Evolutionary conservation across 768 basidiomycete genomes (phyloP), one percentile per base, ranked within the genome.

Genomic region (Phylloporus sp.): DNA sequence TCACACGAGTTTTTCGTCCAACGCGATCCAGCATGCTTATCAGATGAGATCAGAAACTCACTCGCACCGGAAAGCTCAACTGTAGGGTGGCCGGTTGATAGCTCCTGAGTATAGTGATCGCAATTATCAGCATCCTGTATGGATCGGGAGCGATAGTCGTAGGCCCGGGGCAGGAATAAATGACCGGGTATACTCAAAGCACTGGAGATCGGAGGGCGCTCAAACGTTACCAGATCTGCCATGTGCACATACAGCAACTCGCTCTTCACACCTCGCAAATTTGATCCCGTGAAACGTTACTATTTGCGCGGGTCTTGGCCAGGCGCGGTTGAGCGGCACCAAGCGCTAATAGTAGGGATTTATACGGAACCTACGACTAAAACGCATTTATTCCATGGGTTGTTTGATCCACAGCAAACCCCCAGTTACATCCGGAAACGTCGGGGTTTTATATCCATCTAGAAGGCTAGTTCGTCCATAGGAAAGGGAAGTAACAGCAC

Each of bases 311-410:
- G 31, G 22, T 23, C 12, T 36, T 6, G 20, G 11, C 7, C 5
- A 22, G 36, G 38, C 10, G 7, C 20, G 36, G 38, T 39, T 12
- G 38, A 23, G 38, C 20, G 20, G 38, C 20, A 20, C 10, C 11
- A 16, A 31, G 50, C 49, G 55, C 45, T 40, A 48, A 45, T 20
- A 42, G 31, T 18, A 29, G 27, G 41, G 45, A 38, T n/a, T 11
- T 18, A 12, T 15, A 50, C 31, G 28, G 48, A 49, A 27, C 41
- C 32, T 52, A 44, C 47, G 50, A 52, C 31, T n/a, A 7, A 36
- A 28, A 32, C 54, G 47, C 26, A 38, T 34, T 22, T 15, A 42
- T 34, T 8, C 31, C 10, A 28, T 12, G 15, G n/a, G 38, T 0
- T 22, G 9, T 18, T 6, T 23, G 4, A 16, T 34, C n/a, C 23